Conservation (phyloP, 2,329 filamentous ascomycete genomes). For the Pseudogymnoascus sp. region DNA sequence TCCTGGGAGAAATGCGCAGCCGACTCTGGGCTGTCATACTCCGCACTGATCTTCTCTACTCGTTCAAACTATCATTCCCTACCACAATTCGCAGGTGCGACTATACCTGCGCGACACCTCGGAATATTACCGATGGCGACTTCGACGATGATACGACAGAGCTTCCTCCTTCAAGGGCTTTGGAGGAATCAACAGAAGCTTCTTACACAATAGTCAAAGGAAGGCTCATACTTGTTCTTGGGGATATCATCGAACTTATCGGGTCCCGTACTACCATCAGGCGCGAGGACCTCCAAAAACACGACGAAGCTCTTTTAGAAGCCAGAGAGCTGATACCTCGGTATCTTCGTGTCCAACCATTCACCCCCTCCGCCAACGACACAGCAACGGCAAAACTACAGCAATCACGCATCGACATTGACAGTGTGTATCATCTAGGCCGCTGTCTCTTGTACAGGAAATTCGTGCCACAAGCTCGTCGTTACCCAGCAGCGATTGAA, state of each 20-base stretch:
- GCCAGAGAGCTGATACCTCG: slow-evolving; percentile 2
- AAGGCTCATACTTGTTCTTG: slow-evolving; percentile 11
- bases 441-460: slow-evolving; percentile 13
- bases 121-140: slow-evolving; percentile 12
- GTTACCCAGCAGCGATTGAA: neutral
- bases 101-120: slow-evolving; percentile 10
- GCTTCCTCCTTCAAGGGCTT: slow-evolving; percentile 10
- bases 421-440: slow-evolving; percentile 13
- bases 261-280: slow-evolving; percentile 1
- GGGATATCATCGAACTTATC: slow-evolving; percentile 12
- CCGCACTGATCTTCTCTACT: slow-evolving; percentile 11
- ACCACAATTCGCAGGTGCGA: slow-evolving; percentile 9
- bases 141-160: slow-evolving; percentile 10
- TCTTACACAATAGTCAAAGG: slow-evolving; percentile 12
- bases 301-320: neutral
- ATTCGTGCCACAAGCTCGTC: slow-evolving; percentile 8
- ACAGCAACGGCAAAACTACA: neutral
- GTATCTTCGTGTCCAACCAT: neutral
- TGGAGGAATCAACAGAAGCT: slow-evolving; percentile 12
- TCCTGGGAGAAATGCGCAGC: slow-evolving; percentile 12
- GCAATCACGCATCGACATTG: neutral
- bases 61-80: slow-evolving; percentile 12
- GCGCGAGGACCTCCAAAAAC: slow-evolving; percentile 10
- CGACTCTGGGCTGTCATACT: slow-evolving; percentile 12
- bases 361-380: neutral